These are phyloP conservation scores for Saturnispora sanitii DNA, from an alignment of 805 yeast genomes.

Conservation along the genomic window DNA sequence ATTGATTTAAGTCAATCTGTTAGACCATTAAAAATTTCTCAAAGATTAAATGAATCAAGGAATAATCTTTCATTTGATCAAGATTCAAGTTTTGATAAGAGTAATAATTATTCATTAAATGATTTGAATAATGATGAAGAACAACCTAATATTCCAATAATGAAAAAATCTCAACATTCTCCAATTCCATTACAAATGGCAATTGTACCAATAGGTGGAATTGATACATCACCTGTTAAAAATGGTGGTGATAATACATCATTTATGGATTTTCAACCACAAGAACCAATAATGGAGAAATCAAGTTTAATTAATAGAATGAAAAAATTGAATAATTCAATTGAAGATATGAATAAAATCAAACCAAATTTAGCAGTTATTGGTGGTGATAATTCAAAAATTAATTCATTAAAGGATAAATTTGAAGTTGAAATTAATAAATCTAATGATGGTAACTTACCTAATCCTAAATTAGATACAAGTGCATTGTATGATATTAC, in stretches of 20 bases:
- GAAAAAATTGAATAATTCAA: conserved; percentile 21
- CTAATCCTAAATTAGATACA: background rate
- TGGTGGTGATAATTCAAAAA: background rate
- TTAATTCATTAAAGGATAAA: background rate
- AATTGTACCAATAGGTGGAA: conserved; percentile 9
- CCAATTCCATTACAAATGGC: conserved; percentile 8
- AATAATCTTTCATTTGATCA: background rate
- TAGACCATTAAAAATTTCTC: conserved; percentile 61
- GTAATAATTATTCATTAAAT: background rate
- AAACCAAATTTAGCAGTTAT: conserved; percentile 17
- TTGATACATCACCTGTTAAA: conserved; percentile 8
- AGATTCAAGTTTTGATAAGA: conserved; percentile 5
- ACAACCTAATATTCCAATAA: conserved; percentile 7
- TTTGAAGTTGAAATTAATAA: background rate
- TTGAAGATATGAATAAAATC: conserved; percentile 8
- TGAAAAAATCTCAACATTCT: background rate
- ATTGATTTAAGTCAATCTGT: conserved; percentile 33
- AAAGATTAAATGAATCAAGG: conserved; percentile 29
- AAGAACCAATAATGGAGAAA: background rate
- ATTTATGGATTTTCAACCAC: background rate
- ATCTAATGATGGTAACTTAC: background rate
- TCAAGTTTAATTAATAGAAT: conserved; percentile 16
- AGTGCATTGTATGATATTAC: background rate
- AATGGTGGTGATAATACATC: background rate
- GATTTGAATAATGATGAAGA: background rate